Evolutionary conservation across 805 yeast species (phyloP).

Genomic region (Yamadazyma tumulicola): DNA sequence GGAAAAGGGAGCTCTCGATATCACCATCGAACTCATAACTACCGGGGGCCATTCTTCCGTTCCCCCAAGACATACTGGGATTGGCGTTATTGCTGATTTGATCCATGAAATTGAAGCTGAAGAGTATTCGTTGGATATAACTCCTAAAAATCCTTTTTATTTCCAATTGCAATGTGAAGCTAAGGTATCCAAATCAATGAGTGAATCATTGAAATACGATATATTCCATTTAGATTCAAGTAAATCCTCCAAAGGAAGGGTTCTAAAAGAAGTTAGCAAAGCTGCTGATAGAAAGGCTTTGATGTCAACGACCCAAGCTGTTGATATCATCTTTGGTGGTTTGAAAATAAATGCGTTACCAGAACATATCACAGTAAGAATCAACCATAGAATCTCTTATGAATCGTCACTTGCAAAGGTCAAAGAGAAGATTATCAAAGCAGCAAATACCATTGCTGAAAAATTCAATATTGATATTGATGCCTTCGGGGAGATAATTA

Average conservation of each 20-base stretch:
- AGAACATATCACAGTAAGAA: constrained; percentile 27
- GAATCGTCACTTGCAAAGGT: constrained; percentile 24
- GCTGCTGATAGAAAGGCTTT: constrained; percentile 24
- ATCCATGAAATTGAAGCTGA: constrained; percentile 54
- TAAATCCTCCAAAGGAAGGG: constrained; percentile 24
- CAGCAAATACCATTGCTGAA: constrained; percentile 27
- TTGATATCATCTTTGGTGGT: constrained; percentile 37
- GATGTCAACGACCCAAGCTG: constrained; percentile 34
- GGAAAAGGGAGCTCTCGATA: constrained; percentile 50
- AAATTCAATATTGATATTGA: constrained; percentile 29
- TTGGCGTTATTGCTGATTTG: constrained; percentile 69
- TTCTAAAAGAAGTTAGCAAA: constrained; percentile 19
- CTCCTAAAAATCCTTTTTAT: constrained; percentile 57
- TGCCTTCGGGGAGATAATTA: constrained; percentile 21
- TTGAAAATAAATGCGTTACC: constrained; percentile 42
- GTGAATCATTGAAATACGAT: constrained; percentile 8
- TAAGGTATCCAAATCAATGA: constrained; percentile 16
- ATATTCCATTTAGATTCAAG: constrained; percentile 4
- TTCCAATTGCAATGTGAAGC: constrained; percentile 63
- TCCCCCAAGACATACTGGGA: constrained; percentile 78
- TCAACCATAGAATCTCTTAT: constrained; percentile 35
- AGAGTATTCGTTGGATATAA: constrained; percentile 46
- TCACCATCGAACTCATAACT: constrained; percentile 47
- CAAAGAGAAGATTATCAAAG: constrained; percentile 17
- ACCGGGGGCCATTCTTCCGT: constrained; percentile 78